Conservation (phyloP, 208 protist species). For the Borovskyia barvae region DNA sequence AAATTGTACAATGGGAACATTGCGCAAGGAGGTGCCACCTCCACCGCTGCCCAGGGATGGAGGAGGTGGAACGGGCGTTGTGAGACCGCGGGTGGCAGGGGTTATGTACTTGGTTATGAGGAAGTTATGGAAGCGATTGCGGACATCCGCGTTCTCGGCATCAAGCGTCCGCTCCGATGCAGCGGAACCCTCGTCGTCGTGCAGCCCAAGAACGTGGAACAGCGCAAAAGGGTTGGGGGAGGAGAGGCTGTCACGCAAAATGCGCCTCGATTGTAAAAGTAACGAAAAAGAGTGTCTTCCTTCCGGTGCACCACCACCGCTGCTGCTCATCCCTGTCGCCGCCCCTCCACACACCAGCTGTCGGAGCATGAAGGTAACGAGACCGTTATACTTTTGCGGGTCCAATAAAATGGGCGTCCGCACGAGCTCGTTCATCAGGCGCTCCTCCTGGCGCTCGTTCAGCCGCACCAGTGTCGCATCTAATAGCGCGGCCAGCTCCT, state of each 20-base stretch:
- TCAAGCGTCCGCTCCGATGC: slow-evolving; percentile 44
- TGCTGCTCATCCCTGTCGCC: not conserved
- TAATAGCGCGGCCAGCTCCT: slow-evolving; percentile 53
- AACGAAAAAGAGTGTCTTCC: not conserved
- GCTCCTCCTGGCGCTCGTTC: slow-evolving; percentile 74
- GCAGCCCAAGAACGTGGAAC: slow-evolving; percentile 69
- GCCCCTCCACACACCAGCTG: slow-evolving; percentile 36
- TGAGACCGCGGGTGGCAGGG: slow-evolving; percentile 32
- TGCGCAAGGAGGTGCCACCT: slow-evolving; percentile 4
- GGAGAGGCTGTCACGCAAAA: slow-evolving; percentile 38
- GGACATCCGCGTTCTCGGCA: slow-evolving; percentile 32
- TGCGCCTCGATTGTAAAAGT: slow-evolving; percentile 8
- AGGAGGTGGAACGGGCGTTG: slow-evolving; percentile 42
- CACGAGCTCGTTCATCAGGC: slow-evolving; percentile 69
- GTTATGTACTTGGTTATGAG: slow-evolving; percentile 71
- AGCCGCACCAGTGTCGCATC: slow-evolving; percentile 65
- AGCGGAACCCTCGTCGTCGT: slow-evolving; percentile 63
- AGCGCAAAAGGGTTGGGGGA: slow-evolving; percentile 44
- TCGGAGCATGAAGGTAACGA: slow-evolving; percentile 69
- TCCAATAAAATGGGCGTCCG: slow-evolving; percentile 55
- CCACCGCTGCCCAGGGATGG: slow-evolving; percentile 21
- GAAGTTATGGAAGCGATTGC: slow-evolving; percentile 64
- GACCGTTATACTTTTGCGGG: slow-evolving; percentile 64
- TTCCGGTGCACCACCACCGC: not conserved
- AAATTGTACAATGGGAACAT: slow-evolving; percentile 39